Conservation (phyloP, 345 rosid species). For the Citrus sp. region DNA sequence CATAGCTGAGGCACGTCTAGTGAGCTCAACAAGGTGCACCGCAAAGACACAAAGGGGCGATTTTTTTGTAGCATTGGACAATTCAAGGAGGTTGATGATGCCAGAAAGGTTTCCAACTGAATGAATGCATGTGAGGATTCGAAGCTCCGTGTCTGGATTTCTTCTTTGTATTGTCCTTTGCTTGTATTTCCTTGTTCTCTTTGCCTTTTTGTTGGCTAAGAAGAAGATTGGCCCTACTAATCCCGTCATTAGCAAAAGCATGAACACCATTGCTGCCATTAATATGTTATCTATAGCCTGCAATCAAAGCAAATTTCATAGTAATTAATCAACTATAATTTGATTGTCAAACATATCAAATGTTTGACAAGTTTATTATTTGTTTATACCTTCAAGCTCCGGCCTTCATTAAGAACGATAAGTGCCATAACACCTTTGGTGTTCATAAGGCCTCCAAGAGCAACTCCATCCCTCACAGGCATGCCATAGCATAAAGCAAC, state of each 20-base stretch:
- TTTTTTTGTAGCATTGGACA: neutral
- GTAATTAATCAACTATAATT: neutral
- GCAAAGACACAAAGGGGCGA: constrained; percentile 17
- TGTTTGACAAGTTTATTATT: neutral
- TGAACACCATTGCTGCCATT: neutral
- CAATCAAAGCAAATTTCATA: neutral
- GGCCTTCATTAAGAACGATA: constrained; percentile 45
- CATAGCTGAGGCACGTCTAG: constrained; percentile 21
- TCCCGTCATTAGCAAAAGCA: neutral
- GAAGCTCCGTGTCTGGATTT: constrained; percentile 10
- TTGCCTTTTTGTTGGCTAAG: neutral
- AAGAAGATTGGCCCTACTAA: neutral
- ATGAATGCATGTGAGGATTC: constrained; percentile 25
- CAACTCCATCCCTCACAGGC: constrained; percentile 33
- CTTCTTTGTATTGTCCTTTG: neutral
- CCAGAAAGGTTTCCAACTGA: constrained; percentile 15
- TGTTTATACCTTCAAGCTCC: constrained; percentile 35
- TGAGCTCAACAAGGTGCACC: constrained; percentile 22
- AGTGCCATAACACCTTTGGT: constrained; percentile 59
- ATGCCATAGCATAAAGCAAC: constrained; percentile 25
- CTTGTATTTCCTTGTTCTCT: neutral
- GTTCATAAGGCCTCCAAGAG: constrained; percentile 64
- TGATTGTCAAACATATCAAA: neutral
- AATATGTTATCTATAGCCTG: neutral
- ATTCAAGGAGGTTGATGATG: constrained; percentile 21